Percentiles rank a stretch among this genome's conserved stretches.
Evolutionary conservation across 176 grass and related monocot genomes (phyloP).

Genomic region (Stipa capillata): DNA sequence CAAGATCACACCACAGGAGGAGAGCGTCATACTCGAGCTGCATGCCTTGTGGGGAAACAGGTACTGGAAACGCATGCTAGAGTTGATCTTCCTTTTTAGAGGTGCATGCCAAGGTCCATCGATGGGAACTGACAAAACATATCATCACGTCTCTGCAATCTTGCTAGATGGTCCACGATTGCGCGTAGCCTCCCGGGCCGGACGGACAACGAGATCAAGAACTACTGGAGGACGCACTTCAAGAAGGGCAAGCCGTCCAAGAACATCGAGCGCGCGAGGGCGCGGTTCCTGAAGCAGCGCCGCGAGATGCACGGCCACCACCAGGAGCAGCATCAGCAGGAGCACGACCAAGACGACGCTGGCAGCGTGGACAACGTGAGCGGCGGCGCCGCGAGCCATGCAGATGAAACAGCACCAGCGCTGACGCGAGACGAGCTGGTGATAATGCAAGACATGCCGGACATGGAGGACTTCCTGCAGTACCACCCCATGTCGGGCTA

Average conservation of each 20-base stretch:
- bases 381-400: neutral
- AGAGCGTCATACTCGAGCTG: constrained; percentile 64
- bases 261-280: constrained; percentile 70
- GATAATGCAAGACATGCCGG: constrained; percentile 1
- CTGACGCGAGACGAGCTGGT: neutral
- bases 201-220: constrained; percentile 99
- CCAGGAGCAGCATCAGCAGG: neutral
- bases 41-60: constrained; percentile 85
- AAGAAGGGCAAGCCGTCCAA: constrained; percentile 80
- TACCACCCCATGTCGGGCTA: constrained; percentile 32
- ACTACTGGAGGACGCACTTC: constrained; percentile 99
- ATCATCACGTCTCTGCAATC: too few relatives aligned
- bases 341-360: neutral
- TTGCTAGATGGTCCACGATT: constrained; percentile 86
- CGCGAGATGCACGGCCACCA: constrained; percentile 22
- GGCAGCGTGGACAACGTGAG: neutral
- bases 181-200: constrained; percentile 81
- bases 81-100: neutral
- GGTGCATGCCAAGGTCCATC: neutral
- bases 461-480: constrained; percentile 35
- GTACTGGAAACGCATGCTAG: constrained; percentile 20
- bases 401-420: neutral
- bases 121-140: neutral
- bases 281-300: constrained; percentile 62
- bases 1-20: constrained; percentile 84